Conservation (phyloP, 371 early-diverging fungal species). For the Rhizopus arrhizus region DNA sequence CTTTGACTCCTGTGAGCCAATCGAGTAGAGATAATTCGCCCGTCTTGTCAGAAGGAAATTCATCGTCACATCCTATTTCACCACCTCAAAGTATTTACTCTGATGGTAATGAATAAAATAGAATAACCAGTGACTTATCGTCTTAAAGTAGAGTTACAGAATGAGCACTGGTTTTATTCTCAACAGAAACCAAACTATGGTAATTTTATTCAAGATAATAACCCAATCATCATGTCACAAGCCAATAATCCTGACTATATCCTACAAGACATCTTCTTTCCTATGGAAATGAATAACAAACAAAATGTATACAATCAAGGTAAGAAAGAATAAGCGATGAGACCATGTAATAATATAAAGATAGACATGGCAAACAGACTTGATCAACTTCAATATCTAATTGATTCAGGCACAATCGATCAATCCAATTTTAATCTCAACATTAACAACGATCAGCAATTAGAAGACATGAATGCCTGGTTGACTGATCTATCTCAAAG, state of each 20-base stretch:
- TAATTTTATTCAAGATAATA: not conserved
- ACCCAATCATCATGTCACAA: slow-evolving; percentile 9
- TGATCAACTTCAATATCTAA: slow-evolving; percentile 23
- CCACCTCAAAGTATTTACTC: slow-evolving; percentile 31
- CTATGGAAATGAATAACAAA: slow-evolving; percentile 19
- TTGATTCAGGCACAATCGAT: slow-evolving; percentile 23
- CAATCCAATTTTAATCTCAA: slow-evolving; percentile 27
- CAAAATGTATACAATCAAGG: slow-evolving; percentile 20
- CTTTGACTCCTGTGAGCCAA: slow-evolving; percentile 26
- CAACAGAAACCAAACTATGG: slow-evolving; percentile 7
- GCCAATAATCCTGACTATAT: slow-evolving; percentile 9
- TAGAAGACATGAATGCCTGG: slow-evolving; percentile 30
- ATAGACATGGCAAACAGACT: slow-evolving; percentile 20
- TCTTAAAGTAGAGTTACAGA: not conserved
- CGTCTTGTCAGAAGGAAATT: slow-evolving; percentile 14
- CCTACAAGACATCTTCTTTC: slow-evolving; percentile 30
- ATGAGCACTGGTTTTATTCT: slow-evolving; percentile 25
- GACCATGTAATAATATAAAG: too few species aligned
- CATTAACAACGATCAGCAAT: slow-evolving; percentile 26
- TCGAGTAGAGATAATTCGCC: slow-evolving; percentile 29
- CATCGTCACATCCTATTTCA: slow-evolving; percentile 26
- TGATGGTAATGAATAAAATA: slow-evolving; percentile 10
- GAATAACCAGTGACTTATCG: not conserved
- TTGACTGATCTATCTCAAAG: slow-evolving; percentile 27
- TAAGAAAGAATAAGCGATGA: not conserved